Evolutionary conservation across 176 grass and related monocot genomes (phyloP).

Genomic region (Miscanthus lutarioriparius): DNA sequence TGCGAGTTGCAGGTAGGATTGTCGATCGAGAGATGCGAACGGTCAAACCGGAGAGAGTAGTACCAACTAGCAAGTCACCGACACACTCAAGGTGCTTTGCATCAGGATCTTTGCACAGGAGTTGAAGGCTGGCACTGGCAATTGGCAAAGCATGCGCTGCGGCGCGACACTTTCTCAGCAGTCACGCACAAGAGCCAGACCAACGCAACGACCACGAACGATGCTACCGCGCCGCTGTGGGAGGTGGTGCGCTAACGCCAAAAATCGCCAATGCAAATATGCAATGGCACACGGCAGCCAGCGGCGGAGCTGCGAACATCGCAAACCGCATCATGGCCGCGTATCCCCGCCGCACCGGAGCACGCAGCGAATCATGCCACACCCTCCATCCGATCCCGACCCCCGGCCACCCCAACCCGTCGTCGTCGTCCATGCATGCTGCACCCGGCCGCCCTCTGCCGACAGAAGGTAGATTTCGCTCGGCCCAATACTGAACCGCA

Average conservation of each 20-base stretch:
- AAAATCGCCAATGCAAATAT: background rate
- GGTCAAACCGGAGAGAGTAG: background rate
- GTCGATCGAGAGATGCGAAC: background rate
- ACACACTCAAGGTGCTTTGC: background rate
- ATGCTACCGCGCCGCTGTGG: background rate
- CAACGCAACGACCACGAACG: too few relatives aligned
- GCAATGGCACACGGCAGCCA: background rate
- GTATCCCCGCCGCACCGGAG: background rate
- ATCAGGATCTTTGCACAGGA: background rate
- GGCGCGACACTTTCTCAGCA: background rate
- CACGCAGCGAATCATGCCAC: background rate
- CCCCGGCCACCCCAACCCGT: background rate
- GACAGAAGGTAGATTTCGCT: slow-evolving; percentile 38
- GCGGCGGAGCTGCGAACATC: background rate
- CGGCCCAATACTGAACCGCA: slow-evolving; percentile 35
- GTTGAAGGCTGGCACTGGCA: background rate
- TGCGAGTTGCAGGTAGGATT: background rate
- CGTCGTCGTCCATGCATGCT: background rate
- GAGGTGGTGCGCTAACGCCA: background rate
- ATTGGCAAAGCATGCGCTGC: background rate
- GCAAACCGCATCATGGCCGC: background rate
- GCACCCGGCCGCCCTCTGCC: background rate
- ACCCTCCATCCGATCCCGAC: background rate
- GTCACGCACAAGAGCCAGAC: background rate
- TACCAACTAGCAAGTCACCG: background rate